phyloP scores from a whole-genome alignment of 352 stramenopile species.

The Globisporangium abappressorium region DNA sequence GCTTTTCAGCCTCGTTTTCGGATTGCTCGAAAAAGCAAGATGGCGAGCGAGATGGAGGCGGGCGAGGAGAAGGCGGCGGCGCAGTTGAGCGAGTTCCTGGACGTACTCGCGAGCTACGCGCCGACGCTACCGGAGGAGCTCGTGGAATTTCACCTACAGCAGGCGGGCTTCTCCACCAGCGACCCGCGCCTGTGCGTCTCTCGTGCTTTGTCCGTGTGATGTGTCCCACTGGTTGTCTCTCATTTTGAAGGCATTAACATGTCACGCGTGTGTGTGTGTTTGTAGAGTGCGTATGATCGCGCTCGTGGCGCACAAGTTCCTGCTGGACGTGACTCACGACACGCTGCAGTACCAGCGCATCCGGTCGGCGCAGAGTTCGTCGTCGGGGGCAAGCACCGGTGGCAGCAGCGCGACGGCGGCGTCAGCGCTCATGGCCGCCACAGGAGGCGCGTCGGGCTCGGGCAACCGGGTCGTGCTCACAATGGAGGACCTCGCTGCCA shows the following conservation, averaged over 20 bases:
- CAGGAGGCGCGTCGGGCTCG: conserved; percentile 17
- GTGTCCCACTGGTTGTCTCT: too few species aligned
- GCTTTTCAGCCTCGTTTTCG: too few species aligned
- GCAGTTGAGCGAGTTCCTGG: conserved; percentile 69
- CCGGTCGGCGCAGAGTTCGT: conserved; percentile 29
- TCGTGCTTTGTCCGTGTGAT: neutral
- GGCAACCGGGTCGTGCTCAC: conserved; percentile 45
- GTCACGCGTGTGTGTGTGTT: neutral
- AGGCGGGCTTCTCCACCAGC: conserved; percentile 59
- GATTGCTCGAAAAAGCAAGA: conserved; percentile 11
- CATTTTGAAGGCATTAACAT: too few species aligned
- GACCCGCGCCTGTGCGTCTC: conserved; percentile 63
- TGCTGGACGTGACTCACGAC: conserved; percentile 76
- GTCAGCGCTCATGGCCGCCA: conserved; percentile 10
- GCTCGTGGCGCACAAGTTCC: conserved; percentile 75
- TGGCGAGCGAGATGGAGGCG: conserved; percentile 20
- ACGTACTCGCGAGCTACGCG: conserved; percentile 54
- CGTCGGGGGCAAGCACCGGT: conserved; percentile 9
- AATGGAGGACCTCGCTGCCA: conserved; percentile 72
- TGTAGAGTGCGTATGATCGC: conserved; percentile 60
- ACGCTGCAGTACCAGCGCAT: conserved; percentile 80
- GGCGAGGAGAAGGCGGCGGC: conserved; percentile 26
- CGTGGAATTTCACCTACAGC: conserved; percentile 75
- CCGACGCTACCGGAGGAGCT: conserved; percentile 73
- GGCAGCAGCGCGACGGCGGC: conserved; percentile 3